phyloP scores from a whole-genome alignment of 768 basidiomycete genomes.

The Naganishia antarctica region DNA sequence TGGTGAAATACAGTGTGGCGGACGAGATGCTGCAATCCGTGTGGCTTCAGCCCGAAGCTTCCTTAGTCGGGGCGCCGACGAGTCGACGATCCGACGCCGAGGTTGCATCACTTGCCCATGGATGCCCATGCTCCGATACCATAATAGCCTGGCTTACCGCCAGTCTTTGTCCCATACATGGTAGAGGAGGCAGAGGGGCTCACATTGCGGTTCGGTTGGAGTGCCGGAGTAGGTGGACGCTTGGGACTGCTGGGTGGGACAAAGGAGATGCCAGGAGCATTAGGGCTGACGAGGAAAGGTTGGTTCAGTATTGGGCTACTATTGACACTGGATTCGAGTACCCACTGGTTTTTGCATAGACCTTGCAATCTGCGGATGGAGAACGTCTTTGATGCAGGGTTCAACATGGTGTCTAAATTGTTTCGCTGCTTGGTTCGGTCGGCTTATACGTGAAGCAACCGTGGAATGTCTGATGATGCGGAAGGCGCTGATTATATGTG shows the following conservation, averaged over 20 bases:
- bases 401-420: slow-evolving; percentile 25
- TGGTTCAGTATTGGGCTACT: background rate
- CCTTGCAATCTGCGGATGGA: slow-evolving; percentile 29
- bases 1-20: slow-evolving; percentile 12
- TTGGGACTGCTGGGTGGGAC: slow-evolving; percentile 22
- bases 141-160: slow-evolving; percentile 2
- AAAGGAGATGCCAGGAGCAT: slow-evolving; percentile 29
- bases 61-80: no score
- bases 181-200: slow-evolving; percentile 14
- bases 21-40: no score
- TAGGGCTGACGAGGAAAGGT: slow-evolving; percentile 1
- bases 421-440: background rate
- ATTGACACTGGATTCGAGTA: background rate
- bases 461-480: no score
- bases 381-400: slow-evolving; percentile 28
- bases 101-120: slow-evolving; percentile 16
- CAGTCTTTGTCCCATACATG: slow-evolving; percentile 11
- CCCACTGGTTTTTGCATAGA: slow-evolving; percentile 25
- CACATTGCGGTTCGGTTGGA: slow-evolving; percentile 23
- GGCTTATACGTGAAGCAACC: no score
- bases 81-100: no score
- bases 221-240: slow-evolving; percentile 23
- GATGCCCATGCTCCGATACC: slow-evolving; percentile 9
- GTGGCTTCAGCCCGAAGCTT: no score
- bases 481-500: no score